These are phyloP conservation scores for Leccinellum albellum DNA, from an alignment of 768 basidiomycete species.

Conservation along the genomic window DNA sequence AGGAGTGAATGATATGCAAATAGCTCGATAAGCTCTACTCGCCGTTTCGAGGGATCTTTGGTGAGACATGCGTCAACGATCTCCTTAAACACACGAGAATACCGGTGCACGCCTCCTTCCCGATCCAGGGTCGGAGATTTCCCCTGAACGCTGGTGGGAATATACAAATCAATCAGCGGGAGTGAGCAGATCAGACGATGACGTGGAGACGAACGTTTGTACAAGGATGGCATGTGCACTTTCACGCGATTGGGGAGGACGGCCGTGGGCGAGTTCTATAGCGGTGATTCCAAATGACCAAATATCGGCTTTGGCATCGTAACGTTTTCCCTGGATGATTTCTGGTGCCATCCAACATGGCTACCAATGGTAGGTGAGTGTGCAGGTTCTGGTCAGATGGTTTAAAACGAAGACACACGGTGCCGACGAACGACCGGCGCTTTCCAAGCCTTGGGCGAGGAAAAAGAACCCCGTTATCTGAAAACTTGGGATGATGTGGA, in stretches of 20 bases:
- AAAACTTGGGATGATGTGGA: slow-evolving; percentile 11
- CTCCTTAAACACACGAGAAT: slow-evolving; percentile 79
- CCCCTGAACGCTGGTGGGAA: slow-evolving; percentile 57
- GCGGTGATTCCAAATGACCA: slow-evolving; percentile 98
- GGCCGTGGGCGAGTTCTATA: slow-evolving; percentile 81
- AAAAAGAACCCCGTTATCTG: neutral
- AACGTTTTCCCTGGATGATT: slow-evolving; percentile 77
- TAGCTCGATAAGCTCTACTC: slow-evolving; percentile 3
- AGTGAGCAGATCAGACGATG: neutral
- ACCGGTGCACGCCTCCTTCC: slow-evolving; percentile 65
- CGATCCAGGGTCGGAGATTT: slow-evolving; percentile 75
- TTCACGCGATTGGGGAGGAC: slow-evolving; percentile 79
- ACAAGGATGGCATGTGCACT: slow-evolving; percentile 70
- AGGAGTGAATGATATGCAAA: neutral
- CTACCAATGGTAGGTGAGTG: slow-evolving; percentile 29
- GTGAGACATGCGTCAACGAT: slow-evolving; percentile 76
- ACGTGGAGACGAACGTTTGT: slow-evolving; percentile 52
- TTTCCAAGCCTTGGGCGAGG: slow-evolving; percentile 58
- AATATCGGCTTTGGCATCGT: slow-evolving; percentile 87
- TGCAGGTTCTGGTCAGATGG: neutral
- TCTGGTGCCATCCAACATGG: slow-evolving; percentile 99
- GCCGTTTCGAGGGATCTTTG: slow-evolving; percentile 83
- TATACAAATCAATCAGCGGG: neutral
- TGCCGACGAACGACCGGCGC: slow-evolving; percentile 90
- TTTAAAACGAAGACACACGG: slow-evolving; percentile 42